A percentile compares a stretch with the other conserved stretches of the same genome.
Conservation (phyloP, 345 rosid species). For the Erucastrum elatum region DNA sequence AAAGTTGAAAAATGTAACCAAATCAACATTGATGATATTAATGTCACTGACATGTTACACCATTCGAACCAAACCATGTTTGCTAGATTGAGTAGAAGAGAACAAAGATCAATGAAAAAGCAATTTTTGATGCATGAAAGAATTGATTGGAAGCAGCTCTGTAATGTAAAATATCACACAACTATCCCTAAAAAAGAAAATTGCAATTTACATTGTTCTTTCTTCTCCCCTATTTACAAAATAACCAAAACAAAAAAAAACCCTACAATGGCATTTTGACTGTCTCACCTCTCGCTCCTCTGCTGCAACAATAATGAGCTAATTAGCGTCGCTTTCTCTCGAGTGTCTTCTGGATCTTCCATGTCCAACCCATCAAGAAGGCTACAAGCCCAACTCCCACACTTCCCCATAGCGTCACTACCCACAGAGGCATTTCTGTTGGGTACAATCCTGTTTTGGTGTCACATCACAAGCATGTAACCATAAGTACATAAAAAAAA, state of each 20-base stretch:
- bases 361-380: conserved; percentile 73
- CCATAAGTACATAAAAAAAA: not conserved
- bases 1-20: not conserved
- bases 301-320: conserved; percentile 31
- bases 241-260: not conserved
- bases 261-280: conserved; percentile 34
- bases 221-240: conserved; percentile 37
- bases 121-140: conserved; percentile 29
- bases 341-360: conserved; percentile 63
- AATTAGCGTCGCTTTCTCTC: conserved; percentile 73
- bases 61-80: not conserved
- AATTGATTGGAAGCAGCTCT: conserved; percentile 33
- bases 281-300: conserved; percentile 43
- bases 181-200: conserved; percentile 39
- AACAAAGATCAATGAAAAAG: conserved; percentile 27
- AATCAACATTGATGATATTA: not conserved
- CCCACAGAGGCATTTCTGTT: conserved; percentile 75
- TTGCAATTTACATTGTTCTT: conserved; percentile 38
- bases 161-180: conserved; percentile 24
- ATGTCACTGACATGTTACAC: not conserved
- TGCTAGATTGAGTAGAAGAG: conserved; percentile 1
- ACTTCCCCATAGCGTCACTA: conserved; percentile 68
- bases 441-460: conserved; percentile 73
- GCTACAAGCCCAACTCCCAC: conserved; percentile 58
- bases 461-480: not conserved